Base-by-base conservation (phyloP, 306 rosid genomes). In the Erythrophleum fordii region DNA sequence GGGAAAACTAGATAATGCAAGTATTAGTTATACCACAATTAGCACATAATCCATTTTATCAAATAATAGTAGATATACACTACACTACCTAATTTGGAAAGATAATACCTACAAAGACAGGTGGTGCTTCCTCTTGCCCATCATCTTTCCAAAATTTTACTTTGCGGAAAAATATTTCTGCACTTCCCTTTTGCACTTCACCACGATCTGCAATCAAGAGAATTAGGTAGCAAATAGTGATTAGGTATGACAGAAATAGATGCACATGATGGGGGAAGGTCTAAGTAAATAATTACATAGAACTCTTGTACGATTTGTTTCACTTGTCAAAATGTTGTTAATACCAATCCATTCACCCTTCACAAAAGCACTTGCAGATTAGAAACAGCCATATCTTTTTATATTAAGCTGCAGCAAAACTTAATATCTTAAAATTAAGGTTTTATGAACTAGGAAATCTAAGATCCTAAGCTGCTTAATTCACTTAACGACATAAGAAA, bases 31-130 rank as follows among this genome's bases (percentile, higher is more conserved):
- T 3, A 11, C 44, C 31, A 45, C 69, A 74, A 42, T 26, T 6
- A 17, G 42, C 10, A 46, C 73, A 55, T 64, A 62, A 5, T 28
- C 65, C 65, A 60, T 60, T 56, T 42, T 5, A 12, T 55, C 42
- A 75, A 64, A 79, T 73, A 76, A 69, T 82, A 60, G 39, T 66
- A 60, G 28, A 65, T 17, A 61, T 59, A 81, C 37, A 59, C 31
- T 25, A 59, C 77, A 80, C 70, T 76, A 79, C 87, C 80, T 71
- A 80, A 83, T 86, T 87, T 82, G 70, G 89, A 85, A 88, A 87
- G 85, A 91, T 93, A 91, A 93, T 89, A 93, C 97, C 94, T 89
- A 93, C 96, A 93, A 93, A 93, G 94, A 93, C 89, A 93, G 97
- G 97, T 42, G 97, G 97, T 76, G 97, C 97, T 77, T 93, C 97